Conservation (phyloP, 2,329 filamentous ascomycete species). For the Trichoderma sp. region DNA sequence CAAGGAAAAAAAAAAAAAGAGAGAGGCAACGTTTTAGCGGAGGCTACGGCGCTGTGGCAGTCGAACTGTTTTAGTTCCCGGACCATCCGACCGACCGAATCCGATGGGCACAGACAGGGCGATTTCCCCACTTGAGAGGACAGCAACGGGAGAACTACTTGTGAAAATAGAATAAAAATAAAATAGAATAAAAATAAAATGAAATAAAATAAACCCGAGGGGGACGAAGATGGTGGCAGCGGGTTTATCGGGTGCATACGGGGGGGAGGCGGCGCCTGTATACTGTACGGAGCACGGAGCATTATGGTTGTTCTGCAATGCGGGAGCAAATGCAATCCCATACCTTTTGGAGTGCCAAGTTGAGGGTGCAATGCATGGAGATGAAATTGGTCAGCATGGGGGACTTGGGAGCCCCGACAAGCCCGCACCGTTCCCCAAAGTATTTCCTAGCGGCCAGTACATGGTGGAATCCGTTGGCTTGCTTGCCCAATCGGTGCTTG, state of each 20-base stretch:
- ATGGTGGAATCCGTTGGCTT: not conserved
- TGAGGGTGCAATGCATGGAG: conserved; percentile 4
- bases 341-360: conserved; percentile 1
- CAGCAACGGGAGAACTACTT: not conserved
- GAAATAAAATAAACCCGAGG: not conserved
- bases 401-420: not conserved
- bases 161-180: not conserved
- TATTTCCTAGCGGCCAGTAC: not conserved
- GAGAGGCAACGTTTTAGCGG: conserved; percentile 8
- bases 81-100: conserved; percentile 22
- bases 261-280: conserved; percentile 10
- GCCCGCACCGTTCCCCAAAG: conserved; percentile 12
- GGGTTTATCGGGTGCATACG: conserved; percentile 8
- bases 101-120: conserved; percentile 5
- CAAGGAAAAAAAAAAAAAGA: conserved; percentile 2
- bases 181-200: not conserved
- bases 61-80: conserved; percentile 22
- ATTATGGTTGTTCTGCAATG: not conserved
- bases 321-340: conserved; percentile 7
- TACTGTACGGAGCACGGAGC: not conserved
- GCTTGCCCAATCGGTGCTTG: conserved; percentile 4
- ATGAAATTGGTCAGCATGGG: conserved; percentile 19
- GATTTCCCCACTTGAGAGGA: conserved; percentile 5
- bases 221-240: conserved; percentile 6
- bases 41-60: conserved; percentile 18